Evolutionary conservation across 805 yeast species (phyloP).

Genomic region (Pichia nanzhaoensis): DNA sequence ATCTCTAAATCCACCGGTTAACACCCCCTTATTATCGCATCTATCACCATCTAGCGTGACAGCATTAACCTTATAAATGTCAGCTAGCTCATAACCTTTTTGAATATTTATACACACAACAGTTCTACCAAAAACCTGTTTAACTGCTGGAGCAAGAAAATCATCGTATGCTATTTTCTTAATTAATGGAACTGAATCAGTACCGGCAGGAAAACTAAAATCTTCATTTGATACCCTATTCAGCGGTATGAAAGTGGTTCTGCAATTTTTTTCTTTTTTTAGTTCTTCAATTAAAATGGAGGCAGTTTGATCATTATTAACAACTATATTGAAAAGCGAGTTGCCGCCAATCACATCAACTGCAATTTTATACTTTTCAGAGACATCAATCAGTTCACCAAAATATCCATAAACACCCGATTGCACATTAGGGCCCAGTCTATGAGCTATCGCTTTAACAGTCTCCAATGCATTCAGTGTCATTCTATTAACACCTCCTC

Average conservation of each 20-base stretch:
- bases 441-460: constrained; percentile 55
- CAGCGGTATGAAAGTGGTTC: constrained; percentile 88
- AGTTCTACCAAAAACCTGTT: constrained; percentile 74
- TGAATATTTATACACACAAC: constrained; percentile 68
- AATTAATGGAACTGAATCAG: constrained; percentile 69
- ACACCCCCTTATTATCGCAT: constrained; percentile 74
- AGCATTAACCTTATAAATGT: constrained; percentile 54
- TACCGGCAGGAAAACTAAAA: constrained; percentile 53
- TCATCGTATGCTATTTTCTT: constrained; percentile 61
- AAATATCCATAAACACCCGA: constrained; percentile 72
- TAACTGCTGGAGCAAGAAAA: constrained; percentile 56
- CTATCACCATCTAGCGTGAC: constrained; percentile 91
- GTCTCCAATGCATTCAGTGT: constrained; percentile 64
- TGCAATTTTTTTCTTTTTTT: constrained; percentile 61
- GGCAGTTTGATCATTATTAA: constrained; percentile 82
- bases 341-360: constrained; percentile 88
- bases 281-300: constrained; percentile 71
- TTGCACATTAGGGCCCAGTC: constrained; percentile 41
- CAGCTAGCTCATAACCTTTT: constrained; percentile 62
- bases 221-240: constrained; percentile 49
- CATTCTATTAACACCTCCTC: constrained; percentile 69
- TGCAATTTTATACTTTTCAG: constrained; percentile 77
- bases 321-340: constrained; percentile 81
- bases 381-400: constrained; percentile 75
- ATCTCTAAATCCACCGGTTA: constrained; percentile 85